Evolutionary conservation across 2,329 filamentous ascomycete genomes (phyloP).

Genomic region (Scedosporium apiospermum): DNA sequence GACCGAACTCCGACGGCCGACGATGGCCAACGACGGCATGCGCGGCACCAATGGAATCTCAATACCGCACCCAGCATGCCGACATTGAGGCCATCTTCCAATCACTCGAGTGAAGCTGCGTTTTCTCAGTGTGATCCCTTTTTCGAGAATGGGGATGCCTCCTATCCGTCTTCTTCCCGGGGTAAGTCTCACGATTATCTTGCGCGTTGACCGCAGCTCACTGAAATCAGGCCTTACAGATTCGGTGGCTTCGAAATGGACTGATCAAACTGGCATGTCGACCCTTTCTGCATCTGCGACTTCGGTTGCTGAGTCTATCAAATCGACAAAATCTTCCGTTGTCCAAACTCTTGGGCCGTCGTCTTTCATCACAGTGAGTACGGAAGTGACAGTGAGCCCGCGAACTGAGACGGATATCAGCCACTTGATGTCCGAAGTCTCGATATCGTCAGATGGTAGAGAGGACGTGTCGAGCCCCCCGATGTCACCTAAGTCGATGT

Average conservation of each 20-base stretch:
- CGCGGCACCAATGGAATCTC: slow-evolving; percentile 3
- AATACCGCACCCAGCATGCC: neutral
- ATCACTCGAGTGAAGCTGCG: neutral
- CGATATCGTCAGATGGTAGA: slow-evolving; percentile 23
- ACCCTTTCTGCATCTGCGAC: slow-evolving; percentile 23
- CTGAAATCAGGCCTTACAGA: slow-evolving; percentile 20
- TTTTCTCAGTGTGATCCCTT: neutral
- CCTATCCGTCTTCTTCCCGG: neutral
- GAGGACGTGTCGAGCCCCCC: slow-evolving; percentile 18
- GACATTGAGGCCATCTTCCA: neutral
- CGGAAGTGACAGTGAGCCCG: slow-evolving; percentile 25
- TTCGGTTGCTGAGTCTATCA: slow-evolving; percentile 18
- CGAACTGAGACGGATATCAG: slow-evolving; percentile 22
- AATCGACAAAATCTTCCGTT: slow-evolving; percentile 20
- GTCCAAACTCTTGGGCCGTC: slow-evolving; percentile 30
- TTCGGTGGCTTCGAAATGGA: slow-evolving; percentile 36
- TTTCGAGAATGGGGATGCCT: neutral
- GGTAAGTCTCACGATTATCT: neutral
- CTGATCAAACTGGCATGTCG: slow-evolving; percentile 22
- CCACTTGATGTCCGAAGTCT: slow-evolving; percentile 24
- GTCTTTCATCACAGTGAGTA: slow-evolving; percentile 32
- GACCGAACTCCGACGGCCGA: slow-evolving; percentile 6
- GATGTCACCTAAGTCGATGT: slow-evolving; percentile 20
- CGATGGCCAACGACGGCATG: neutral
- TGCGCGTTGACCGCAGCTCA: slow-evolving; percentile 7